phyloP scores from a whole-genome alignment of 78 protist species.

The Tieghemostelium lacteum region DNA sequence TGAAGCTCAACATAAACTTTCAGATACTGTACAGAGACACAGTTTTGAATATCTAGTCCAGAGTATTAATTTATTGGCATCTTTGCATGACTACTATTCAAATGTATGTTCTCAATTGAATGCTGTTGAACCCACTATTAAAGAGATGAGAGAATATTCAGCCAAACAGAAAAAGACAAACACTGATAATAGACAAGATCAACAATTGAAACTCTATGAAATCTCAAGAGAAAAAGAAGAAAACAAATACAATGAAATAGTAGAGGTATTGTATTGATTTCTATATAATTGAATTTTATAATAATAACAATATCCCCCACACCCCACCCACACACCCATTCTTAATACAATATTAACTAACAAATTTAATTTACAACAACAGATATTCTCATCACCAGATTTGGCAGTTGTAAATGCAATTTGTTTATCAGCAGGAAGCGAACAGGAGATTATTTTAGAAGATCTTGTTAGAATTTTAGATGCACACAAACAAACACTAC shows the following conservation, averaged over 20 bases:
- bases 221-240: constrained; percentile 44
- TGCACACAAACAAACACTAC: constrained; percentile 78
- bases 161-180: not conserved
- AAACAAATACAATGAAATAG: constrained; percentile 60
- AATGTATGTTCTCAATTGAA: constrained; percentile 4
- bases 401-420: constrained; percentile 76
- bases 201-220: constrained; percentile 30
- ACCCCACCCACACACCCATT: not conserved
- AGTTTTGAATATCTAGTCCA: constrained; percentile 59
- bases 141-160: constrained; percentile 47
- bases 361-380: not conserved
- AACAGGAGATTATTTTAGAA: constrained; percentile 62
- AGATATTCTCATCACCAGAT: constrained; percentile 68
- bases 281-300: not conserved
- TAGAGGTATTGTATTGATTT: constrained; percentile 1
- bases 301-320: not conserved
- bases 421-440: constrained; percentile 74
- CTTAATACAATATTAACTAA: too few relatives aligned
- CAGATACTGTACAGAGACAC: constrained; percentile 58
- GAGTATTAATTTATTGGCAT: constrained; percentile 53
- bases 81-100: constrained; percentile 41
- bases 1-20: constrained; percentile 24
- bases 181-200: constrained; percentile 27
- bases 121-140: constrained; percentile 6
- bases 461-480: constrained; percentile 66